Evolutionary conservation across 441 rosid genomes (phyloP), one percentile per base, ranked within the genome.

Genomic region (Erysimum cheiri): DNA sequence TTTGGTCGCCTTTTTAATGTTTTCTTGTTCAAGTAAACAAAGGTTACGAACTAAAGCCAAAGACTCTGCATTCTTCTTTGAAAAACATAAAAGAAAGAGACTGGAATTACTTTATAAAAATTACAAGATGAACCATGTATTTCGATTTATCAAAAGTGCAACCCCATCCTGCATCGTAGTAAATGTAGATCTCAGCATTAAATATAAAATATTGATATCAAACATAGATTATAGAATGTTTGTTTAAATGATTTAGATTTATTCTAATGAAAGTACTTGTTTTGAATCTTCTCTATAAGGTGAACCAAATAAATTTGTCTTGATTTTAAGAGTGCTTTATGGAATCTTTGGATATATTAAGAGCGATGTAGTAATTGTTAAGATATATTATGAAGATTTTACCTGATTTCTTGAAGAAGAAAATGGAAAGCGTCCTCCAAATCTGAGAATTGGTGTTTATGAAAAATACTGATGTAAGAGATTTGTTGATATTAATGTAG

Each of bases 1-100:
- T 49, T 26, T 28, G 32, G 73, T 53, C 56, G 26, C 15, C 6
- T 57, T 57, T 58, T 65, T 48, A 6, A 0, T 55, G 6, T 14
- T 4, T 67, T 53, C 69, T 67, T 60, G 52, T 60, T 24, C 8
- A 44, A 74, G 43, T 44, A 17, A 53, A 44, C 69, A 67, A 74
- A 73, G 32, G 36, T 64, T 15, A 8, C 19, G 11, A 43, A 48
- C 36, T 8, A 19, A 41, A 13, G n/a, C 31, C 47, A 37, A 10
- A 29, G 14, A n/a, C n/a, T n/a, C n/a, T n/a, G n/a, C n/a, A n/a
- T n/a, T n/a, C n/a, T n/a, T n/a, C n/a, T n/a, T n/a, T n/a, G n/a
- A n/a, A n/a, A n/a, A n/a, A n/a, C n/a, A n/a, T n/a, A n/a, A n/a
- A n/a, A n/a, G n/a, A n/a, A n/a, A n/a, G n/a, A n/a, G n/a, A 26